Percentiles rank a stretch among this genome's conserved stretches.
Conservation (phyloP, 2,329 filamentous ascomycete genomes). For the Fusarium luffae region DNA sequence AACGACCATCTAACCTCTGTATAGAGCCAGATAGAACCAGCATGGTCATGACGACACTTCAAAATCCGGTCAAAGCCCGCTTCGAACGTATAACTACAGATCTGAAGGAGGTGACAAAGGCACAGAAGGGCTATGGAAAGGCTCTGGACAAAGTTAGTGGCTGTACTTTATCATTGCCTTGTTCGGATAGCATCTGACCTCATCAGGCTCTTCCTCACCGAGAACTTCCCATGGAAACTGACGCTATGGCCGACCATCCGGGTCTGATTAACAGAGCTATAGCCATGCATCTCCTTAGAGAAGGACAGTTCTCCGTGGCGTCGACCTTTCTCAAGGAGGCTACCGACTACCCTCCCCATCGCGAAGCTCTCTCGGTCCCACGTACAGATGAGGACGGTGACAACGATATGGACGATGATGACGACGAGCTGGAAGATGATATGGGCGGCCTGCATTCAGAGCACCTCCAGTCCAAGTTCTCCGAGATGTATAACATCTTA, state of each 20-base stretch:
- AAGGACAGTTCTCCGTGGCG: slow-evolving; percentile 92
- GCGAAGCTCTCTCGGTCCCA: slow-evolving; percentile 26
- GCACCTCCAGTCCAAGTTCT: slow-evolving; percentile 82
- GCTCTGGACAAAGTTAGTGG: slow-evolving; percentile 78
- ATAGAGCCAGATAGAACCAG: slow-evolving; percentile 60
- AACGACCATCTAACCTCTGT: slow-evolving; percentile 24
- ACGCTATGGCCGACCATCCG: slow-evolving; percentile 80
- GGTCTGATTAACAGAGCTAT: slow-evolving; percentile 90
- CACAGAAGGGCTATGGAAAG: slow-evolving; percentile 85
- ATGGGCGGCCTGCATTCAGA: slow-evolving; percentile 46
- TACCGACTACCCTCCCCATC: slow-evolving; percentile 52
- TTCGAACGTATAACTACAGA: slow-evolving; percentile 85
- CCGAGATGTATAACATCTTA: slow-evolving; percentile 90
- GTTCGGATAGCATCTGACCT: slow-evolving; percentile 27
- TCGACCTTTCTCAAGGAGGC: slow-evolving; percentile 84
- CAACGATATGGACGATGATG: slow-evolving; percentile 49
- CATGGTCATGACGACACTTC: slow-evolving; percentile 83
- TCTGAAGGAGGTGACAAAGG: slow-evolving; percentile 84
- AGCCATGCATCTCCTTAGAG: slow-evolving; percentile 93
- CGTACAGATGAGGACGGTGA: slow-evolving; percentile 49
- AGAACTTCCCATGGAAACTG: slow-evolving; percentile 80
- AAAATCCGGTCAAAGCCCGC: slow-evolving; percentile 83
- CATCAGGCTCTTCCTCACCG: slow-evolving; percentile 58
- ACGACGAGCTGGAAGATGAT: slow-evolving; percentile 45
- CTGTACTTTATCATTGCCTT: neutral